Conservation (phyloP, 208 protist species). For the Trypanosoma lewisi region DNA sequence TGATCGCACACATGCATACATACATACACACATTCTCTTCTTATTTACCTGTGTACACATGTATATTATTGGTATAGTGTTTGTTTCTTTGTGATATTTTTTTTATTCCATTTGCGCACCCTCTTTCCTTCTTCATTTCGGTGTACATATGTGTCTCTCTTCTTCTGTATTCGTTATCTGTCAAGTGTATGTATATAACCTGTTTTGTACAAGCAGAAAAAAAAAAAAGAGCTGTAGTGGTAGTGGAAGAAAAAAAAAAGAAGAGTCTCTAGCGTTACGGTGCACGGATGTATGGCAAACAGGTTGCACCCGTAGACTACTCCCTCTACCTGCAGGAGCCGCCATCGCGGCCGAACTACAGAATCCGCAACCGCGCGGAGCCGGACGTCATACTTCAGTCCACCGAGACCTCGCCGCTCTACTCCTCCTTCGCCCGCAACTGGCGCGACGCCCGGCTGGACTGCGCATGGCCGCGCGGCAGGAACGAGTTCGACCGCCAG, state of each 20-base stretch:
- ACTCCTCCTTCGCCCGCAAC: conserved; percentile 3
- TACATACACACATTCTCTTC: neutral
- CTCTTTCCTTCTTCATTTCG: neutral
- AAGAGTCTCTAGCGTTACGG: too few species aligned
- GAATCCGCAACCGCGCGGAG: neutral
- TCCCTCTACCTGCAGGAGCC: neutral
- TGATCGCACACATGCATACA: neutral
- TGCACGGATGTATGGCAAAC: conserved; percentile 17
- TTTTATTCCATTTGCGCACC: too few species aligned
- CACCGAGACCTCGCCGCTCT: conserved; percentile 3
- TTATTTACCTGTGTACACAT: neutral
- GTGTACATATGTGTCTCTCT: neutral
- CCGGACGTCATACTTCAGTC: neutral
- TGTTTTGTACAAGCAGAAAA: too few species aligned
- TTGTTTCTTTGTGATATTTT: neutral
- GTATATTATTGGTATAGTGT: neutral
- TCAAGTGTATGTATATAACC: conserved; percentile 4
- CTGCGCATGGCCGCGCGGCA: conserved; percentile 1
- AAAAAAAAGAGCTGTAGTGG: too few species aligned
- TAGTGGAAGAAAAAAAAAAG: too few species aligned
- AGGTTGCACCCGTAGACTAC: conserved; percentile 20
- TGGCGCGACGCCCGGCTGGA: neutral
- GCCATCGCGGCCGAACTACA: neutral
- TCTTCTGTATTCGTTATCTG: neutral
- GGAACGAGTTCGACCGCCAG: conserved; percentile 33